Conservation (phyloP, 176 grass and related monocot species). For the Panicum miliaceum region DNA sequence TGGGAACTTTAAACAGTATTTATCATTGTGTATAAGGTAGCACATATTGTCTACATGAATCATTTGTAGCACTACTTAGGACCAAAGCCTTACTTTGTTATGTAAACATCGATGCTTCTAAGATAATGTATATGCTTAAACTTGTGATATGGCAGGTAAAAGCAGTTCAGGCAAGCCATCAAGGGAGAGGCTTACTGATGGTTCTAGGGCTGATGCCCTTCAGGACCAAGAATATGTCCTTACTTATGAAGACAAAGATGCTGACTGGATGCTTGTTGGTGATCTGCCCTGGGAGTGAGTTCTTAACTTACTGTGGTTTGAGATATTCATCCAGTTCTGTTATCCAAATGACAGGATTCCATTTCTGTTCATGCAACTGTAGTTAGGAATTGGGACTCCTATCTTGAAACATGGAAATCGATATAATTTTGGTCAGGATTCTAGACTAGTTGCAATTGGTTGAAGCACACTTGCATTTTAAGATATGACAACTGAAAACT, state of each 20-base stretch:
- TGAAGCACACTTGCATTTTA: background rate
- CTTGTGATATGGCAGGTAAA: slow-evolving; percentile 48
- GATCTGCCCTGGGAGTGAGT: slow-evolving; percentile 85
- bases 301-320: background rate
- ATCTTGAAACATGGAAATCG: background rate
- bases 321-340: background rate
- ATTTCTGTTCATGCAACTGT: background rate
- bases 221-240: slow-evolving; percentile 75
- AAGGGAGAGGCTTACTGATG: slow-evolving; percentile 56
- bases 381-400: background rate
- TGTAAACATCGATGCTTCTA: background rate
- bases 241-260: slow-evolving; percentile 80
- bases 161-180: slow-evolving; percentile 44
- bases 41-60: background rate
- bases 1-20: slow-evolving; percentile 12
- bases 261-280: slow-evolving; percentile 83
- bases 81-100: background rate
- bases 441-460: background rate
- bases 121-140: slow-evolving; percentile 1
- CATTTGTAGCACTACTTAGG: slow-evolving; percentile 8
- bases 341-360: background rate
- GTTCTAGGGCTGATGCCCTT: slow-evolving; percentile 63
- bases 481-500: background rate
- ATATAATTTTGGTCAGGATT: background rate
- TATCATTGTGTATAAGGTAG: background rate